Evolutionary conservation across 2,329 filamentous ascomycete genomes (phyloP).

Genomic region (Penicillium janthinellum): DNA sequence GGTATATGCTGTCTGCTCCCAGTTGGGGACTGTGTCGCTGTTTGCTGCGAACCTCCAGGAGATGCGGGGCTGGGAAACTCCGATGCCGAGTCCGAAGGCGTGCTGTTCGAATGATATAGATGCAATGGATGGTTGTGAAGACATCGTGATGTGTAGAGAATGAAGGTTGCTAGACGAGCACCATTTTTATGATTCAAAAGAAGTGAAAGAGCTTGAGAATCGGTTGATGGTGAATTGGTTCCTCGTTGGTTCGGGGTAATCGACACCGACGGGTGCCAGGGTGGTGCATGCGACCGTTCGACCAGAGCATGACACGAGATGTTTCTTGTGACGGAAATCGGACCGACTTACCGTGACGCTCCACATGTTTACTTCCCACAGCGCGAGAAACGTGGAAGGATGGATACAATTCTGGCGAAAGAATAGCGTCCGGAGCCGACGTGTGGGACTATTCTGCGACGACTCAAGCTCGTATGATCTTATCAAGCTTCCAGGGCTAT

Average conservation of each 20-base stretch:
- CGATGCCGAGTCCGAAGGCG: conserved; percentile 4
- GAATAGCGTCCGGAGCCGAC: too few relatives aligned
- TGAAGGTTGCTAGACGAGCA: not conserved
- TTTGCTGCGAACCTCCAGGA: conserved; percentile 7
- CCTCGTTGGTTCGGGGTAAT: not conserved
- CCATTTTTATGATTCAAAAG: not conserved
- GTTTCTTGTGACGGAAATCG: not conserved
- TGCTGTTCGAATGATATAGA: conserved; percentile 19
- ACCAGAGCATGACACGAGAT: not conserved
- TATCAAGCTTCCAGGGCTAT: too few relatives aligned
- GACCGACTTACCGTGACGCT: not conserved
- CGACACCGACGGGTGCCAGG: not conserved
- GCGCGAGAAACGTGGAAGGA: not conserved
- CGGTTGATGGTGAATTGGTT: not conserved
- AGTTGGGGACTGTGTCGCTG: not conserved
- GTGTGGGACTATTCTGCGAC: too few relatives aligned
- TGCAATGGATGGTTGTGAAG: conserved; percentile 8
- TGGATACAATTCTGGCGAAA: not conserved
- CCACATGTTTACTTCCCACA: not conserved
- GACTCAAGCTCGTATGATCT: too few relatives aligned
- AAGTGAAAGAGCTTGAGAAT: not conserved
- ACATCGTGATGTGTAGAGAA: conserved; percentile 2
- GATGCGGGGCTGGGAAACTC: conserved; percentile 1
- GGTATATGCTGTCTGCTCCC: not conserved
- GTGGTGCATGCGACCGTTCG: not conserved